These are phyloP conservation scores for Podila epicladia DNA, from an alignment of 192 early-diverging fungal genomes.

Conservation along the genomic window DNA sequence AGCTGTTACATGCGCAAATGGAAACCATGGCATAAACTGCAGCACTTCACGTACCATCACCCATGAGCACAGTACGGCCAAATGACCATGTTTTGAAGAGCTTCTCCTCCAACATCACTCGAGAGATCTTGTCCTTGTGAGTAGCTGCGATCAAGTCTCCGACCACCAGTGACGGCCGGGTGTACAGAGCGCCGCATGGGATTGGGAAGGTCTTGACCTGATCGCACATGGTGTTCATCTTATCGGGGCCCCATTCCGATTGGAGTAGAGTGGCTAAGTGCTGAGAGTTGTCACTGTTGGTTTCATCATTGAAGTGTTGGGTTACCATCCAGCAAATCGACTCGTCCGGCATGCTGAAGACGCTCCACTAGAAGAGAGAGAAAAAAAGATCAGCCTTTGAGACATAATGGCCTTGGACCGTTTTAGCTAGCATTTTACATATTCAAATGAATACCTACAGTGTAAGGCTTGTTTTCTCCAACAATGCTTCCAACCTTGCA, in stretches of 20 bases:
- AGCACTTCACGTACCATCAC: constrained; percentile 15
- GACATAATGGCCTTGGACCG: too few relatives aligned
- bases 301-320: constrained; percentile 7
- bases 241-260: constrained; percentile 15
- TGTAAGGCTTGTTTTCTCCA: constrained; percentile 30
- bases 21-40: too few relatives aligned
- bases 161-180: constrained; percentile 5
- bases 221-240: constrained; percentile 21
- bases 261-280: neutral
- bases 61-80: constrained; percentile 17
- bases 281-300: neutral
- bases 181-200: constrained; percentile 10
- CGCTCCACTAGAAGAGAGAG: constrained; percentile 15
- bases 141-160: constrained; percentile 18
- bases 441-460: constrained; percentile 11
- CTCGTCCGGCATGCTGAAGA: constrained; percentile 37
- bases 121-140: constrained; percentile 12
- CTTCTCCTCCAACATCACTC: constrained; percentile 38
- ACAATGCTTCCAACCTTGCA: constrained; percentile 31
- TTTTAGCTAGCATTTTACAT: neutral
- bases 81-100: constrained; percentile 29
- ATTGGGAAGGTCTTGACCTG: constrained; percentile 24
- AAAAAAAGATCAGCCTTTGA: too few relatives aligned
- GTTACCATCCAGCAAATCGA: constrained; percentile 43
- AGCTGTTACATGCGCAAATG: neutral